Evolutionary conservation across 1,139 yeast genomes (phyloP).

Genomic region (Debaryomycetaceae sp.): DNA sequence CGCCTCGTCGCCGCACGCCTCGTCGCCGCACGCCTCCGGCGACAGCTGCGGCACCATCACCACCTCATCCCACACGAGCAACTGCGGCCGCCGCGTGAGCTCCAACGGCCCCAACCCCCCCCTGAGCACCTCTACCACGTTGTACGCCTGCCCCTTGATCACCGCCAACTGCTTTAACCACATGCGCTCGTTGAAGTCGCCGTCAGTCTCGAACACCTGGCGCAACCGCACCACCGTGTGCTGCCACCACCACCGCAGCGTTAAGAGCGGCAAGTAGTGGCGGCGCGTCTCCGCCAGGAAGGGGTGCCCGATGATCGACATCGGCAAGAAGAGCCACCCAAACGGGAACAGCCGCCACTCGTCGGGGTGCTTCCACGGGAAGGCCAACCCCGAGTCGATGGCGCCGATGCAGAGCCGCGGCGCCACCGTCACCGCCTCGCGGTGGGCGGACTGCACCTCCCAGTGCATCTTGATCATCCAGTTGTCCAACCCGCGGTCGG

Average conservation of each 20-base stretch:
- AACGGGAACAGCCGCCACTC: slow-evolving; percentile 80
- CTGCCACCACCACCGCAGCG: slow-evolving; percentile 73
- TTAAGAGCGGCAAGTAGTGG: slow-evolving; percentile 56
- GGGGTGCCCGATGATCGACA: slow-evolving; percentile 63
- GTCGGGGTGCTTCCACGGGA: slow-evolving; percentile 83
- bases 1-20: too few species aligned
- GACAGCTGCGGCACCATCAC: slow-evolving; percentile 47
- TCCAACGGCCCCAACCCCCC: slow-evolving; percentile 66
- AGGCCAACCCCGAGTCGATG: slow-evolving; percentile 71
- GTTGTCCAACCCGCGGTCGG: slow-evolving; percentile 71
- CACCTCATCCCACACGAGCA: slow-evolving; percentile 57
- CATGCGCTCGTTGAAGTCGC: slow-evolving; percentile 62
- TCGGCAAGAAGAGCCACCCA: slow-evolving; percentile 73
- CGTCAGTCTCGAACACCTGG: slow-evolving; percentile 49
- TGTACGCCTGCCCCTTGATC: slow-evolving; percentile 75
- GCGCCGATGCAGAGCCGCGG: slow-evolving; percentile 63
- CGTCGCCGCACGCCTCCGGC: slow-evolving; percentile 2
- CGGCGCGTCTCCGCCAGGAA: slow-evolving; percentile 53
- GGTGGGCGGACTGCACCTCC: slow-evolving; percentile 18
- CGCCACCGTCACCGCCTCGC: slow-evolving; percentile 11
- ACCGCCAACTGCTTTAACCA: slow-evolving; percentile 70
- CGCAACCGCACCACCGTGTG: slow-evolving; percentile 46
- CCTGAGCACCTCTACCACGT: slow-evolving; percentile 64
- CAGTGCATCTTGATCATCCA: slow-evolving; percentile 70
- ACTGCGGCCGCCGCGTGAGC: slow-evolving; percentile 53